A percentile compares a stretch with the other conserved stretches of the same genome.
These are phyloP conservation scores for Phytophthora cryptogea DNA, from an alignment of 352 stramenopile species.

Conservation along the genomic window DNA sequence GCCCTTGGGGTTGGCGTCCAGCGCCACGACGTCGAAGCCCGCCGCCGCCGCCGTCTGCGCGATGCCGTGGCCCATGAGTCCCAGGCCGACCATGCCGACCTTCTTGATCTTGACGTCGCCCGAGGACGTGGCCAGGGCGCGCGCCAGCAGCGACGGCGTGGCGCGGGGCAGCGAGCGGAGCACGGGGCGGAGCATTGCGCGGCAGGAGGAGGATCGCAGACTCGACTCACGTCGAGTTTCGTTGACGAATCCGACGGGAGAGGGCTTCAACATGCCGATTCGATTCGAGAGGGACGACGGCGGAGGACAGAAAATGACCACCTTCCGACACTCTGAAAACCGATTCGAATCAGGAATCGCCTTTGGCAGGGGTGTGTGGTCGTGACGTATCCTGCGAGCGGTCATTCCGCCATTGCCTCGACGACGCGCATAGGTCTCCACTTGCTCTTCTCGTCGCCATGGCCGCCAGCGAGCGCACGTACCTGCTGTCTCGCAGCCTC, in stretches of 20 bases:
- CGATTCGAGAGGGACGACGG: conserved; percentile 7
- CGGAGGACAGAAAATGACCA: neutral
- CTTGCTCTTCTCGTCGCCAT: conserved; percentile 6
- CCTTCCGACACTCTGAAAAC: too few relatives aligned
- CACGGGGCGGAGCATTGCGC: conserved; percentile 16
- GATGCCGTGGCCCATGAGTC: conserved; percentile 98
- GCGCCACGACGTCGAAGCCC: conserved; percentile 84
- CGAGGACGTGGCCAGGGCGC: conserved; percentile 33
- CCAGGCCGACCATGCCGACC: conserved; percentile 95
- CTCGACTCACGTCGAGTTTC: conserved; percentile 26
- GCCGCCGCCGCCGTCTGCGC: conserved; percentile 91
- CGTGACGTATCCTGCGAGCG: conserved; percentile 19
- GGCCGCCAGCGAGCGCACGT: conserved; percentile 25
- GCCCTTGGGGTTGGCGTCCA: conserved; percentile 76
- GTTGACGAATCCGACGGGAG: conserved; percentile 10
- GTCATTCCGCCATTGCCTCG: conserved; percentile 24
- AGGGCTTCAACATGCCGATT: conserved; percentile 23
- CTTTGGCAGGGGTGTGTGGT: conserved; percentile 17
- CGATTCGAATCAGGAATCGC: conserved; percentile 19
- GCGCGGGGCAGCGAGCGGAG: conserved; percentile 19
- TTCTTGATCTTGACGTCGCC: conserved; percentile 66
- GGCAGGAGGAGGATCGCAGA: conserved; percentile 5
- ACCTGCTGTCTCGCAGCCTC: conserved; percentile 33
- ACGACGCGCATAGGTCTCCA: neutral
- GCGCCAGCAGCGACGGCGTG: conserved; percentile 26